Conservation (phyloP, 768 basidiomycete species). For the Pulveroboletus frians region DNA sequence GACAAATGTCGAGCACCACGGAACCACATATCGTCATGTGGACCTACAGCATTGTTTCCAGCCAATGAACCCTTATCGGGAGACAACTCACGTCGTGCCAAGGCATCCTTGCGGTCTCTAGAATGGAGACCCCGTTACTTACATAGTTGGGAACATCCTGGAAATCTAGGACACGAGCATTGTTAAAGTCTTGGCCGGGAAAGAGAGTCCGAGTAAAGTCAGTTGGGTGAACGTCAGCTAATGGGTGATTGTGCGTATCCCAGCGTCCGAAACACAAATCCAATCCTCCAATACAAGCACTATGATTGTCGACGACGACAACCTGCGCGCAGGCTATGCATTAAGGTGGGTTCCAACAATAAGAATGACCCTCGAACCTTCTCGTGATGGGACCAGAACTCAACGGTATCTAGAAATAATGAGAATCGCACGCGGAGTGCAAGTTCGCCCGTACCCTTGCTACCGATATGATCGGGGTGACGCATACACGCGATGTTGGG, state of each 20-base stretch:
- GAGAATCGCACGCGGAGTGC: background rate
- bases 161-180: slow-evolving; percentile 83
- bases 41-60: slow-evolving; percentile 37
- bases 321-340: slow-evolving; percentile 33
- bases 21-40: slow-evolving; percentile 83
- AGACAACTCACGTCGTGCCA: slow-evolving; percentile 82
- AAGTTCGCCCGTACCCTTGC: slow-evolving; percentile 45
- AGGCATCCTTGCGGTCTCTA: slow-evolving; percentile 77
- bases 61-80: background rate
- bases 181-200: slow-evolving; percentile 93
- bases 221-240: slow-evolving; percentile 90
- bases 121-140: slow-evolving; percentile 60
- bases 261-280: slow-evolving; percentile 97
- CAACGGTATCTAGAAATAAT: slow-evolving; percentile 51
- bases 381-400: slow-evolving; percentile 93
- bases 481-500: slow-evolving; percentile 86
- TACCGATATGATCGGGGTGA: slow-evolving; percentile 86
- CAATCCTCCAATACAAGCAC: slow-evolving; percentile 86
- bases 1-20: slow-evolving; percentile 83
- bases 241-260: slow-evolving; percentile 88
- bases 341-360: background rate
- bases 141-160: slow-evolving; percentile 74
- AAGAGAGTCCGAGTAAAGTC: slow-evolving; percentile 78
- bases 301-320: slow-evolving; percentile 82
- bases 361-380: slow-evolving; percentile 39